A percentile compares a stretch with the other conserved stretches of the same genome.
These are phyloP conservation scores for Gossypium gossypioides DNA, from an alignment of 441 rosid genomes.

Conservation along the genomic window DNA sequence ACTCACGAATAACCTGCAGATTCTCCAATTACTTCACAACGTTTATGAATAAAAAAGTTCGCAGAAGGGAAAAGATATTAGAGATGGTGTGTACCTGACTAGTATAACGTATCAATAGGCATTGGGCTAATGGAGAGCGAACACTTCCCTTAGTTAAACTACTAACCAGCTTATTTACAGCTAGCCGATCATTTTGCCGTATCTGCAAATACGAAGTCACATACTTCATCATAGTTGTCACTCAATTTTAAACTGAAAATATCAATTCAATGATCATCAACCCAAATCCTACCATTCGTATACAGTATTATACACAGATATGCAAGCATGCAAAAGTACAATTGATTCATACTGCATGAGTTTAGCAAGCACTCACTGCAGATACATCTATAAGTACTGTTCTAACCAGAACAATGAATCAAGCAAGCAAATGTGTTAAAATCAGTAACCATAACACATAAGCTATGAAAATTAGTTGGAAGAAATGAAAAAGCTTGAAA, in stretches of 20 bases:
- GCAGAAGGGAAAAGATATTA: background rate
- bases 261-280: background rate
- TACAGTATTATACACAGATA: background rate
- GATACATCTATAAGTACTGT: background rate
- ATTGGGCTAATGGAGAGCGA: slow-evolving; percentile 93
- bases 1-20: slow-evolving; percentile 75
- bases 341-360: background rate
- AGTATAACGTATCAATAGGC: slow-evolving; percentile 86
- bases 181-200: slow-evolving; percentile 90
- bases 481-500: background rate
- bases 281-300: background rate
- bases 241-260: background rate
- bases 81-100: slow-evolving; percentile 53
- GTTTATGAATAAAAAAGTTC: background rate
- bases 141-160: slow-evolving; percentile 92
- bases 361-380: background rate
- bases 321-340: background rate
- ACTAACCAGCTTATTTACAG: slow-evolving; percentile 88
- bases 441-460: background rate
- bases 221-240: background rate
- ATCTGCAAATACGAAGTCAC: slow-evolving; percentile 41
- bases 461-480: background rate
- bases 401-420: background rate
- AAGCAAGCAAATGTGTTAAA: background rate
- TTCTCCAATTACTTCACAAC: slow-evolving; percentile 6